Base-by-base conservation (phyloP, 805 yeast genomes). In the Torulaspora franciscae region DNA sequence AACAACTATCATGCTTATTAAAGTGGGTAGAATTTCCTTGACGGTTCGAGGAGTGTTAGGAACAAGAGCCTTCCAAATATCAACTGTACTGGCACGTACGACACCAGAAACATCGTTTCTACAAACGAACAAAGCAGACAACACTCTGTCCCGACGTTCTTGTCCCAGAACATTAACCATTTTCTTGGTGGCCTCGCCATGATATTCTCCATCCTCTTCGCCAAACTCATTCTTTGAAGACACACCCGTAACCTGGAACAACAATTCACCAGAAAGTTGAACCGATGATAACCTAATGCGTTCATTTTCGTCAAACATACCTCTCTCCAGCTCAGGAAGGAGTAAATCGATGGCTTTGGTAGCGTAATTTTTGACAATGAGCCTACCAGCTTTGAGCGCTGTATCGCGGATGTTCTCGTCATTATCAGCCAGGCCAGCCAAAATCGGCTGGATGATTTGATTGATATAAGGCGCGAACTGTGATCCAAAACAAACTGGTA, bases 21-120 rank as follows among this genome's bases (percentile, higher is more conserved):
- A 77, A 4, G 88, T 74, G 25, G 96, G 95, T 50, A 93, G 67
- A 49, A 93, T 88, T 64, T 90, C 97, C 71, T 86, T 91, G 37
- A 93, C 84, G 3, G 96, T 86, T 61, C 85, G 81, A 34, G 99
- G 98, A 17, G 99, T 93, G 64, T 93, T 93, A 38, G 95, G 85
- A 41, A 93, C 97, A 61, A 93, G 73, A 0, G 96, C 88, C 69
- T 90, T 90, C 99, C 99, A 93, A 37, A 93, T 88, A 57, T 93
- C 96, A 48, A 87, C 79, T 9, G 98, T 82, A 22, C 95, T 85
- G 52, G 80, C 80, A 57, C 99, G 81, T 23, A 93, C 99, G 53
- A 81, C 74, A 55, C 87, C 87, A 30, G 93, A 78, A 32, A 81
- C 78, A 71, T 93, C 99, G 10, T 95, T 86, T 65, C 99, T 89